These are phyloP conservation scores for Sphagnum contortum DNA, from an alignment of 225 moss, liverwort and hornwort species.

Conservation along the genomic window DNA sequence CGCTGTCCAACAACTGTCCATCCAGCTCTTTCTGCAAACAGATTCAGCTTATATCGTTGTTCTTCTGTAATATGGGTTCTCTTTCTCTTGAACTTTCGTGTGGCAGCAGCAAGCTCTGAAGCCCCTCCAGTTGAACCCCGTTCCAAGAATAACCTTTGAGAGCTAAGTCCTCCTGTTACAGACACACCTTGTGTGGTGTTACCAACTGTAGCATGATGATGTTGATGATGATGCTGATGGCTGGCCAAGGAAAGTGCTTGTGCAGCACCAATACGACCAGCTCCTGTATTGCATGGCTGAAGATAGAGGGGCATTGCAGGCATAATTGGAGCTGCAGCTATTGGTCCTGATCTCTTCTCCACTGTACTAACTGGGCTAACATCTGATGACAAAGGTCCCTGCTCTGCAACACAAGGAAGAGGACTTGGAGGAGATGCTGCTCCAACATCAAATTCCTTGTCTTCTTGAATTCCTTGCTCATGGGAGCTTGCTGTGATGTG, in stretches of 20 bases:
- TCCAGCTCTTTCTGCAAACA: slow-evolving; percentile 39
- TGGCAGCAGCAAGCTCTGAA: not conserved
- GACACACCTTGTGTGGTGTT: not conserved
- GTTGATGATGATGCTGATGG: not conserved
- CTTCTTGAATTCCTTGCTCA: slow-evolving; percentile 3
- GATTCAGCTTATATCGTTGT: slow-evolving; percentile 36
- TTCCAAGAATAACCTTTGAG: not conserved
- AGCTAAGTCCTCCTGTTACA: not conserved
- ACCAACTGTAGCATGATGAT: not conserved
- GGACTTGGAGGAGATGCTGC: slow-evolving; percentile 2
- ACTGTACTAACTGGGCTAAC: slow-evolving; percentile 30
- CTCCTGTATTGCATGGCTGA: slow-evolving; percentile 3
- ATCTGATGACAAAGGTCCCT: slow-evolving; percentile 32
- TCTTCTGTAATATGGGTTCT: slow-evolving; percentile 43
- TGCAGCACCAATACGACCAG: not conserved
- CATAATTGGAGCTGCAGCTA: not conserved
- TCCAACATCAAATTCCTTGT: not conserved
- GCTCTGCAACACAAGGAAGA: slow-evolving; percentile 10
- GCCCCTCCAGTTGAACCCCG: slow-evolving; percentile 8
- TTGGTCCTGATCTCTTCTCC: slow-evolving; percentile 8
- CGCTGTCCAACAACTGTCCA: slow-evolving; percentile 55
- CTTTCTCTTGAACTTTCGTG: slow-evolving; percentile 28
- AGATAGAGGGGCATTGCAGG: not conserved
- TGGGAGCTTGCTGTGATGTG: slow-evolving; percentile 22
- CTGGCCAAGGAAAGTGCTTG: not conserved